Conservation (phyloP, 2,329 filamentous ascomycete species). For the Xylaria sp. region DNA sequence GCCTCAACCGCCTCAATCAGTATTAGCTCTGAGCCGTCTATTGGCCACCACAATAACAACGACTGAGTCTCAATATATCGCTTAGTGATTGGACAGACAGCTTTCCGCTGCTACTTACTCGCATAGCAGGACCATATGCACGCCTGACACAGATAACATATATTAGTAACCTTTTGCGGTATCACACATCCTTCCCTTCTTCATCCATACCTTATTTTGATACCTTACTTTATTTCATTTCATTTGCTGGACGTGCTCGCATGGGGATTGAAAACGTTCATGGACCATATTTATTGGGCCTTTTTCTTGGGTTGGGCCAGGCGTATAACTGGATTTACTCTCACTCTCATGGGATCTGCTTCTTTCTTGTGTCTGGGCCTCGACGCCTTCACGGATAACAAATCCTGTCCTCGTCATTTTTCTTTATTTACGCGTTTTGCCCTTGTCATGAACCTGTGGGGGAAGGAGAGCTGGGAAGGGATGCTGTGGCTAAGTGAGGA, state of each 20-base stretch:
- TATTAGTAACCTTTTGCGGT: constrained; percentile 8
- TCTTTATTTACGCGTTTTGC: constrained; percentile 21
- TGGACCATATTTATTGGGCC: constrained; percentile 32
- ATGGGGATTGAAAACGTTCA: constrained; percentile 38
- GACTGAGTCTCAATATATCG: constrained; percentile 9
- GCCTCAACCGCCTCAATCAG: background rate
- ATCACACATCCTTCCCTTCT: constrained; percentile 23
- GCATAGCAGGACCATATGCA: constrained; percentile 22
- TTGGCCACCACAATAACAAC: constrained; percentile 1
- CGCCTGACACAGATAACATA: constrained; percentile 9
- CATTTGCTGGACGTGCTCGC: constrained; percentile 15
- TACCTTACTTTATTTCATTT: constrained; percentile 26
- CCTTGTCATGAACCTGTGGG: constrained; percentile 35
- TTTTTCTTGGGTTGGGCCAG: constrained; percentile 25
- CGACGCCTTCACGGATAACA: constrained; percentile 12
- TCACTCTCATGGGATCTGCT: constrained; percentile 28
- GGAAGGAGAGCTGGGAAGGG: constrained; percentile 22
- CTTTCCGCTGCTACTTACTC: constrained; percentile 18
- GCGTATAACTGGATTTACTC: constrained; percentile 40
- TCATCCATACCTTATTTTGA: constrained; percentile 19
- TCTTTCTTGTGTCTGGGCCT: constrained; percentile 34
- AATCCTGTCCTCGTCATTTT: background rate
- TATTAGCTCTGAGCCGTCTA: constrained; percentile 6
- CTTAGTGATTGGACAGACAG: constrained; percentile 15
- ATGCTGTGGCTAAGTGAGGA: constrained; percentile 23